Evolutionary conservation across 371 early-diverging fungal species (phyloP), one percentile per base, ranked within the genome.

Genomic region (Lichtheimia ornata): DNA sequence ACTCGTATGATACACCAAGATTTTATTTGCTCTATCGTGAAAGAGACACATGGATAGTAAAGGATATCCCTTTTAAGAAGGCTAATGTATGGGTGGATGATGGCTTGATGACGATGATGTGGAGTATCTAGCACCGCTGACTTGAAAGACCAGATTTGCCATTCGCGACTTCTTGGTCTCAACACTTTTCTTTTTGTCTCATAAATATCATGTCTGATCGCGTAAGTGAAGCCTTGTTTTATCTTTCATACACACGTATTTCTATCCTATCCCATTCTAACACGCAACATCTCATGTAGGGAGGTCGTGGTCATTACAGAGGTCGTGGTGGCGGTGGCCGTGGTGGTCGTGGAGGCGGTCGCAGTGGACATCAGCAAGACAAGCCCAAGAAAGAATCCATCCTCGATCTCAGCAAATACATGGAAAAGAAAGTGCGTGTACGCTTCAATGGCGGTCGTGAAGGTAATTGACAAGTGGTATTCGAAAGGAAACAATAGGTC

Each of bases 381-480:
- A 83, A 87, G 56, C 85, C 85, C 64, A 91, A 90, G 81, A 90
- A 91, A 67, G 94, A 97, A 72, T 84, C 90, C 4, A 95, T 97
- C 63, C 79, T 97, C 55, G 97, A 97, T 73, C 86, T 95, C 42
- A 81, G 88, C 35, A 95, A 94, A 77, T 95, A 95, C 83, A 86
- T 90, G 84, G 91, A 97, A 66, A 94, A 95, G 76, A 79, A 88
- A 66, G 87, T 97, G 50, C 87, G 89, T 30, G 95, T 96, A 54
- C 92, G 96, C 83, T 96, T 94, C 76, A 89, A 84, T 54, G 96
- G 94, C 27, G 96, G 96, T n/a, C 86, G 97, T 50, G 95, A 96
- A 89, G 96, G 97, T 95, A 63, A 50, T 2, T 42, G 17, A 25
- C 18, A 58, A 58, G 5, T 35, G 24, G 41, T 25, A 13, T 59